Conservation (phyloP, 2,329 filamentous ascomycete species). For the Xylariaceae sp. region DNA sequence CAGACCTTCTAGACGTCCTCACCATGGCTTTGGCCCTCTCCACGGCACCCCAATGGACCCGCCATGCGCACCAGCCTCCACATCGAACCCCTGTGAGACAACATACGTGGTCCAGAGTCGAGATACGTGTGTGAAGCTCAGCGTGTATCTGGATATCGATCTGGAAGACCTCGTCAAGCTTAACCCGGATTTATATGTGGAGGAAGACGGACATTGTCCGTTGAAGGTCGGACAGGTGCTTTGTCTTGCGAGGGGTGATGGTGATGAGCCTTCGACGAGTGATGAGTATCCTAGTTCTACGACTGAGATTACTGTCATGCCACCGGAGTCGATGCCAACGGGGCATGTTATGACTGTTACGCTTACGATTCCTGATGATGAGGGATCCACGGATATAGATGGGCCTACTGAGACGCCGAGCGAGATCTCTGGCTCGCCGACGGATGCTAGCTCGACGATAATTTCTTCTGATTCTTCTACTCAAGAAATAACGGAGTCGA, state of each 20-base stretch:
- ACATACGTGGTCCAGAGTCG: not conserved
- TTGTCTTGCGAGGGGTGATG: not conserved
- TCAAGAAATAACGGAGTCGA: too few species aligned
- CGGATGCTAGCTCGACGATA: too few species aligned
- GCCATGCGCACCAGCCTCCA: not conserved
- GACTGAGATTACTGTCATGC: not conserved
- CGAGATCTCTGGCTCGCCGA: too few species aligned
- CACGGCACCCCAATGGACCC: too few species aligned
- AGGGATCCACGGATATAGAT: too few species aligned
- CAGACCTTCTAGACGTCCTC: not conserved
- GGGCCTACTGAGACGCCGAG: too few species aligned
- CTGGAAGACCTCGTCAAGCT: not conserved
- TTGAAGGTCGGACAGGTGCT: not conserved
- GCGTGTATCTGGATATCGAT: not conserved
- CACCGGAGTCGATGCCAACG: too few species aligned
- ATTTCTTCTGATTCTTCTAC: too few species aligned
- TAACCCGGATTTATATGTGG: not conserved
- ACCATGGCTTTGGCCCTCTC: too few species aligned
- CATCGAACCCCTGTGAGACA: not conserved
- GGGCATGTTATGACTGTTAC: too few species aligned
- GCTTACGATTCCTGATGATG: too few species aligned
- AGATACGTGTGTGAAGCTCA: constrained; percentile 1
- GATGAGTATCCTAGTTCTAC: not conserved
- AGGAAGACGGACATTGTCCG: not conserved
- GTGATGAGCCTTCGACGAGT: not conserved